Base-by-base conservation (phyloP, 148 eudicot species). In the Talinum fruticosum region DNA sequence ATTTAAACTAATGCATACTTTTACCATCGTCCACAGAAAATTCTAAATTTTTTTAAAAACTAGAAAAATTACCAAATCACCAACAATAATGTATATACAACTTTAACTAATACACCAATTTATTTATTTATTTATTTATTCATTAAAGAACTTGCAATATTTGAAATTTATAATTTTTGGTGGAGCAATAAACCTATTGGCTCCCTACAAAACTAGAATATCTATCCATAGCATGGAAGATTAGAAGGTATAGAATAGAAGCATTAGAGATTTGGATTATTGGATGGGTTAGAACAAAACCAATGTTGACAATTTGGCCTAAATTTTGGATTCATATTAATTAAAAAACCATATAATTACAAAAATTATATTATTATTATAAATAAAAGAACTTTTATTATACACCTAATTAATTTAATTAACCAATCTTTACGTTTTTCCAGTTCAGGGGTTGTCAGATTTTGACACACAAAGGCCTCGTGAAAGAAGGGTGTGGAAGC, bases 261-360 rank as follows among this genome's bases (percentile, higher is more conserved):
- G 16, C 66, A 62, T 15, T 26, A 28, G 30, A 62, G 33, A 5
- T 62, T 62, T 62, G 33, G 66, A 62, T 28, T 28, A 62, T 62
- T 62, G 33, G 33, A 10, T 26, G 4, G 66, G 33, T 23, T 59
- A 12, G 35, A 77, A 68, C 34, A 70, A 71, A 62, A 4, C 34
- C 66, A 24, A 26, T 29, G 69, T 71, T 61, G 71, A 71, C 80
- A 78, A 78, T 70, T 18, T 78, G 38, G 73, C 29, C 19, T 51
- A 54, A 49, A 53, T 24, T 26, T 51, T 77, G 37, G 67, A 77
- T 77, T 62, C 30, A 8, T 28, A 0, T 54, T 33, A 32, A 2
- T 38, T 33, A 30, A 65, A 36, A 67, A 30, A 64, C n/a, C n/a
- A n/a, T n/a, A n/a, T n/a, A n/a, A n/a, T n/a, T n/a, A n/a, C n/a